Conservation (phyloP, 305 asterid genomes). For the Fraxinus floribunda region DNA sequence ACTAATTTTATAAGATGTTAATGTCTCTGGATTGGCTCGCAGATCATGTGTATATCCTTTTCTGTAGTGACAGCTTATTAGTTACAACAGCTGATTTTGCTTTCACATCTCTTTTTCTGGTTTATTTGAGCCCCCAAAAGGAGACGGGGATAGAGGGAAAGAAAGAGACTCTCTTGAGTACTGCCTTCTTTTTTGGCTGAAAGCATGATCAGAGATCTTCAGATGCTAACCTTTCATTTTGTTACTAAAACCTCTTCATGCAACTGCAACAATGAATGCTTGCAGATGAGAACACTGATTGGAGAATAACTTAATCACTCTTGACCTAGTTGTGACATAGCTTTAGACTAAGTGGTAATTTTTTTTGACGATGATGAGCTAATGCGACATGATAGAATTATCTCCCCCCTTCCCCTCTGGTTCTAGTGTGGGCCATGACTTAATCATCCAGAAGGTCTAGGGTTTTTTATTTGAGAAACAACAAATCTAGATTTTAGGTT, state of each 20-base stretch:
- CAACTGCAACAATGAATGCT: constrained; percentile 14
- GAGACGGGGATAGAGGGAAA: background rate
- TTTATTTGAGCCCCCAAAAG: background rate
- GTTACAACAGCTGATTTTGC: background rate
- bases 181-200: background rate
- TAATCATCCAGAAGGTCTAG: background rate
- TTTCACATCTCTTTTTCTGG: background rate
- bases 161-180: background rate
- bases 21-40: background rate
- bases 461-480: constrained; percentile 8
- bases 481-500: background rate
- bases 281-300: background rate
- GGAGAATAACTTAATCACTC: background rate
- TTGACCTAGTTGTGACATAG: background rate
- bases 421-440: background rate
- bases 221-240: background rate
- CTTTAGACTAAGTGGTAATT: background rate
- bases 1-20: background rate
- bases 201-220: background rate
- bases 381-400: background rate
- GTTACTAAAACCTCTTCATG: background rate
- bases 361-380: background rate
- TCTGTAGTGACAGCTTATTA: background rate
- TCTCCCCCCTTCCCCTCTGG: background rate
- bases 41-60: background rate